A percentile compares a stretch with the other conserved stretches of the same genome.
phyloP scores from a whole-genome alignment of 257 asterid genomes.

The Fraxinus americana region DNA sequence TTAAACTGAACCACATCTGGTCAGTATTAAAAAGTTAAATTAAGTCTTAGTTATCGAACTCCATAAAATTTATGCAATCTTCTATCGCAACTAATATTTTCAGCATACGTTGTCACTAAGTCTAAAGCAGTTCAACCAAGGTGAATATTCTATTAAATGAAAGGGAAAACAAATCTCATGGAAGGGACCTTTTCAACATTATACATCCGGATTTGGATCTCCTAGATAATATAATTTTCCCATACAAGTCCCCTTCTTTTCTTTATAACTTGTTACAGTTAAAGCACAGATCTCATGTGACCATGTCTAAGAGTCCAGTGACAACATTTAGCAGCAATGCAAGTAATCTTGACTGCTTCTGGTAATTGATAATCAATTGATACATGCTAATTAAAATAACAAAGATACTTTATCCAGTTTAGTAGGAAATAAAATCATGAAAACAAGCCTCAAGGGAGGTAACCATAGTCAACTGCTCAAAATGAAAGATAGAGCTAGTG shows the following conservation, averaged over 20 bases:
- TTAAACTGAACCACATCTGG: neutral
- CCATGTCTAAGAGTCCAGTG: neutral
- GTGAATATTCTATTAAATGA: constrained; percentile 7
- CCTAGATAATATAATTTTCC: neutral
- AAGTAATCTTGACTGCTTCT: constrained; percentile 20
- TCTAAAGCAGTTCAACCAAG: constrained; percentile 18
- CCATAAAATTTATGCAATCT: neutral
- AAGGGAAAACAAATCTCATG: neutral
- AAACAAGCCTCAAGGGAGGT: constrained; percentile 5
- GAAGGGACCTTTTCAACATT: neutral
- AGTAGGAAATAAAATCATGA: constrained; percentile 6
- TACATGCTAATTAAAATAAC: neutral
- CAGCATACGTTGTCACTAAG: neutral
- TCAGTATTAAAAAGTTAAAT: neutral
- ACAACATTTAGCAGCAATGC: constrained; percentile 8
- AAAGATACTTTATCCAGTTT: constrained; percentile 18
- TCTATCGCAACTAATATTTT: neutral
- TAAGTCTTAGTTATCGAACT: neutral
- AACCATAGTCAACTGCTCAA: constrained; percentile 13
- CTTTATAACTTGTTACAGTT: constrained; percentile 2
- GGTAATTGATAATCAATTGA: constrained; percentile 9
- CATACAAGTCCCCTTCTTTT: constrained; percentile 7
- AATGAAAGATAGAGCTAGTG: constrained; percentile 22
- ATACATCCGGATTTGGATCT: neutral
- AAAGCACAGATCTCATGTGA: neutral